Base-by-base conservation (phyloP, 2,329 filamentous ascomycete genomes). In the Claviceps cyperi region DNA sequence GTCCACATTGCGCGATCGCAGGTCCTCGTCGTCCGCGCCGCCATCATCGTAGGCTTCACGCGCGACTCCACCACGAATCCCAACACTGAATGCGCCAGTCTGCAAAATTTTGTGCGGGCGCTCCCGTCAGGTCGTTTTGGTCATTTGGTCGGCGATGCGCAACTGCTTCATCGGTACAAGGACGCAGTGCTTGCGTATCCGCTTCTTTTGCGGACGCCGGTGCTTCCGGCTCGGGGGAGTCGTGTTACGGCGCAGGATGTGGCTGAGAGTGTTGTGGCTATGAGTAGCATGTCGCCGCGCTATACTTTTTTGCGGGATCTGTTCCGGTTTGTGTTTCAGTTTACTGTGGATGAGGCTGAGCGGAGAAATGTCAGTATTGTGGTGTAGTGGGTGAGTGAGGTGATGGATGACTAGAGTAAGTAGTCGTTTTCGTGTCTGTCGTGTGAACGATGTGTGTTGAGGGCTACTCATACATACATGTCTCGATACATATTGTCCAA, bases 251-350 rank as follows among this genome's bases (percentile, higher is more conserved):
- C 86, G 0, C 67, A 73, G n/a, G 89, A 96, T 57, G 79, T 94
- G 54, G 86, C 85, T 37, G 84, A 83, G 64, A 86, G 86, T 47
- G 84, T 95, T 6, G 73, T 77, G 48, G 83, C 83, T 72, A 86
- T 95, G 77, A 77, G 78, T 48, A 73, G 79, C 51, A 81, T 78
- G 38, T 75, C 75, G 28, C 60, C 65, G 51, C 80, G 89, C 58
- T 92, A 92, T 64, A 72, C 72, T 8, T 96, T 91, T 74, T 69
- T 96, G 54, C 75, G 80, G 47, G 89, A 95, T 59, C 71, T 96
- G 14, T 96, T 86, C 68, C 77, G 79, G 49, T 74, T 91, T 40
- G 88, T 95, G 2, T 94, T 94, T 64, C 85, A 87, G 3, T 91
- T 91, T 60, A 78, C 83, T 46, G 68, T 88, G 15, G 87, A 95